Percentiles rank a stretch among this genome's conserved stretches.
Evolutionary conservation across 1,284 basidiomycete genomes (phyloP).

Genomic region (Laetiporus sulphureus): DNA sequence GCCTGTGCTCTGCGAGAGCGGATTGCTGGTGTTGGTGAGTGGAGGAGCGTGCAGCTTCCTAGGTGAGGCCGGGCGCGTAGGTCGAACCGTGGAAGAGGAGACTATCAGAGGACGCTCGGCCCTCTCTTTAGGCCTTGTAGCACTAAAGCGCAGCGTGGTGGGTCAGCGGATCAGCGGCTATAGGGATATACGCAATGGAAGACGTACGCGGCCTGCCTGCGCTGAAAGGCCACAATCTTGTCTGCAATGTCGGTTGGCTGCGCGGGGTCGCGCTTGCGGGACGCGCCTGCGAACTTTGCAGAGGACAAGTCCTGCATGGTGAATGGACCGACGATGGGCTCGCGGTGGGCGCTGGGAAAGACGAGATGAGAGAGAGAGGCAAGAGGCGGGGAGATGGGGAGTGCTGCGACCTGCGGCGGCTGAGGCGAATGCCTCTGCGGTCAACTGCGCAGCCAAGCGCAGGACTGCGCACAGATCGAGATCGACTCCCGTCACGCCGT

Average conservation of each 20-base stretch:
- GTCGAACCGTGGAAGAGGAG: slow-evolving; percentile 21
- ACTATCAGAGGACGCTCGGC: slow-evolving; percentile 34
- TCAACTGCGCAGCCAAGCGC: slow-evolving; percentile 9
- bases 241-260: slow-evolving; percentile 59
- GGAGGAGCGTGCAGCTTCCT: slow-evolving; percentile 22
- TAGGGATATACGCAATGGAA: slow-evolving; percentile 2
- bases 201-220: slow-evolving; percentile 53
- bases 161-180: slow-evolving; percentile 1
- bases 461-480: slow-evolving; percentile 5
- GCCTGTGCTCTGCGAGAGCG: slow-evolving; percentile 29
- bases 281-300: slow-evolving; percentile 13
- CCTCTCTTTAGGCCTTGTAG: slow-evolving; percentile 40
- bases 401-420: slow-evolving; percentile 15
- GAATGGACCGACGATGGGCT: slow-evolving; percentile 1
- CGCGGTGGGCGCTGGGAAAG: too few relatives aligned
- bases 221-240: slow-evolving; percentile 55
- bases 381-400: slow-evolving; percentile 18
- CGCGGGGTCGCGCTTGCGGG: slow-evolving; percentile 29
- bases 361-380: slow-evolving; percentile 7
- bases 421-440: slow-evolving; percentile 7
- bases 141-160: slow-evolving; percentile 29
- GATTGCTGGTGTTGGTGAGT: slow-evolving; percentile 27
- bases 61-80: slow-evolving; percentile 24
- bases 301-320: slow-evolving; percentile 20
- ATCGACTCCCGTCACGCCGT: slow-evolving; percentile 6